Conservation (phyloP, 2,329 filamentous ascomycete species). For the Pyrenophora graminea region DNA sequence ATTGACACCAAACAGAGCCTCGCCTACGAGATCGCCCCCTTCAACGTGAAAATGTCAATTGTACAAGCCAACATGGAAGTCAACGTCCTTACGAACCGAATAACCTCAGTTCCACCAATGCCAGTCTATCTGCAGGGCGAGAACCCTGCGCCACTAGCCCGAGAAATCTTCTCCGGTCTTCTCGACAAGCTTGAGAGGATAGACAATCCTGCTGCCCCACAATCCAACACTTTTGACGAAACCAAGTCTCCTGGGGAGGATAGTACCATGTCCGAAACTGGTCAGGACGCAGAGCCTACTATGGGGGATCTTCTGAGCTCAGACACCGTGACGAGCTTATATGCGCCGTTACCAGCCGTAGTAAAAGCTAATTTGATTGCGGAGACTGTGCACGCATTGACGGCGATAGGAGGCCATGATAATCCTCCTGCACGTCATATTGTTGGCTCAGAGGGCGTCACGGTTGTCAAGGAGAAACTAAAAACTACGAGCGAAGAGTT, state of each 20-base stretch:
- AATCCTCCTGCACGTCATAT: conserved; percentile 95
- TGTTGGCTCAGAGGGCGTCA: conserved; percentile 84
- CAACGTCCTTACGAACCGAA: conserved; percentile 80
- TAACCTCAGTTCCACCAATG: conserved; percentile 81
- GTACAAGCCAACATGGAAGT: conserved; percentile 96
- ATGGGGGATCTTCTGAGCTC: conserved; percentile 54
- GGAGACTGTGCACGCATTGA: conserved; percentile 89
- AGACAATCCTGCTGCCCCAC: conserved; percentile 40
- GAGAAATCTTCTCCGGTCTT: conserved; percentile 80
- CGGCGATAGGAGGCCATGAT: conserved; percentile 91
- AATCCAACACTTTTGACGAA: conserved; percentile 36
- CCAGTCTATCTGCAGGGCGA: conserved; percentile 68
- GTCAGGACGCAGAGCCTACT: conserved; percentile 38
- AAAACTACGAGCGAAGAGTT: conserved; percentile 95
- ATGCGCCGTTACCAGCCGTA: conserved; percentile 69
- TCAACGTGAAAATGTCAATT: conserved; percentile 95
- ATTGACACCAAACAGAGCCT: conserved; percentile 58
- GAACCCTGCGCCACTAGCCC: conserved; percentile 77
- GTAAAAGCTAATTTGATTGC: conserved; percentile 75
- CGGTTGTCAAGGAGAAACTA: conserved; percentile 90
- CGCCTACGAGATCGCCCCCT: conserved; percentile 92
- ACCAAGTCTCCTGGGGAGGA: conserved; percentile 34
- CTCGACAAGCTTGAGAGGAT: conserved; percentile 74
- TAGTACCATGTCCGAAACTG: conserved; percentile 34
- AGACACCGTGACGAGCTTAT: conserved; percentile 66